phyloP scores from a whole-genome alignment of 768 basidiomycete genomes.

The Boletus insuetus region DNA sequence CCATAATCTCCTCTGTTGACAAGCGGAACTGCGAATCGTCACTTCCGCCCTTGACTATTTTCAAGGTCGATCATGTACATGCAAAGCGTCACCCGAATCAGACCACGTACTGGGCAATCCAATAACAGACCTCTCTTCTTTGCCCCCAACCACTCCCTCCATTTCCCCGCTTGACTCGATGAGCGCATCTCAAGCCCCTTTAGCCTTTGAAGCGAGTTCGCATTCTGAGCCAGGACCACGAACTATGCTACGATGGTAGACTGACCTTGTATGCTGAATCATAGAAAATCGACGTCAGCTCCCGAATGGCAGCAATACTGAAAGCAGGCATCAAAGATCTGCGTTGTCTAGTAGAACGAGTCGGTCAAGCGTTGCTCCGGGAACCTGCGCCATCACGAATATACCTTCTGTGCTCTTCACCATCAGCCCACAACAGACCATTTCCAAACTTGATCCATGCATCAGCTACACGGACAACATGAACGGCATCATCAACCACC shows the following conservation, averaged over 20 bases:
- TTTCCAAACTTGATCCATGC: slow-evolving; percentile 14
- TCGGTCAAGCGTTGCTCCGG: too few species aligned
- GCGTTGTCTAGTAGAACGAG: neutral
- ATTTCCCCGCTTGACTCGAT: slow-evolving; percentile 27
- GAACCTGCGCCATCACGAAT: neutral
- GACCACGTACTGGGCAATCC: slow-evolving; percentile 21
- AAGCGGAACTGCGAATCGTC: slow-evolving; percentile 23
- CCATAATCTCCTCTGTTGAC: slow-evolving; percentile 26
- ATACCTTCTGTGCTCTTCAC: neutral
- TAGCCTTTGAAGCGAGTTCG: slow-evolving; percentile 15
- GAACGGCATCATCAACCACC: neutral
- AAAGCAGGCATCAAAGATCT: neutral
- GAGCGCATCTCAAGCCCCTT: slow-evolving; percentile 28
- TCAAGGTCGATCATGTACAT: neutral
- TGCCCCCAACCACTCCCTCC: slow-evolving; percentile 20
- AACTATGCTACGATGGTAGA: neutral
- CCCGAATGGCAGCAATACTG: neutral
- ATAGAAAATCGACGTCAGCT: neutral
- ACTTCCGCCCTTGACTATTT: slow-evolving; percentile 37
- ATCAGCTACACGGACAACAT: neutral
- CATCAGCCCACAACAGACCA: slow-evolving; percentile 23
- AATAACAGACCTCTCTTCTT: slow-evolving; percentile 27
- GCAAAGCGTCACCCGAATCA: too few species aligned
- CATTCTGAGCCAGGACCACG: neutral
- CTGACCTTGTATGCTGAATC: slow-evolving; percentile 13